Conservation (phyloP, 164 flowering plant species). For the Nelumbo lutea region DNA sequence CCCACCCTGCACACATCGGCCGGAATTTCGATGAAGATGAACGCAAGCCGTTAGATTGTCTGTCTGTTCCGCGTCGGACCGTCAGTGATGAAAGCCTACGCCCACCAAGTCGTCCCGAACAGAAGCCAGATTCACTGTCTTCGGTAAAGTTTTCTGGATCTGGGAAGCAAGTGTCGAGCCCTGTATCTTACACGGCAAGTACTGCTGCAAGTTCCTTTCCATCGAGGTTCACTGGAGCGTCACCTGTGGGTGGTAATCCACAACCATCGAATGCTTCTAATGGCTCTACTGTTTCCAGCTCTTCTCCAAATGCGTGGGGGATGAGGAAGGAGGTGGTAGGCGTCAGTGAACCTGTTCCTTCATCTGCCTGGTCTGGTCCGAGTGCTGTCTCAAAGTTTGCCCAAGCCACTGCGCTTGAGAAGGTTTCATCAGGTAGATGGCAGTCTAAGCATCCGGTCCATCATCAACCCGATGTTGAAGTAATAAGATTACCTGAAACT, state of each 20-base stretch:
- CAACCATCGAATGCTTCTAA: conserved; percentile 23
- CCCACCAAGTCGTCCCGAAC: conserved; percentile 28
- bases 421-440: conserved; percentile 92
- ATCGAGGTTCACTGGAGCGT: conserved; percentile 26
- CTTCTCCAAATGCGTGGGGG: conserved; percentile 68
- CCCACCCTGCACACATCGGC: conserved; percentile 49
- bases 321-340: conserved; percentile 49
- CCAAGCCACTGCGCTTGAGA: conserved; percentile 89
- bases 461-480: conserved; percentile 47
- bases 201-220: conserved; percentile 18
- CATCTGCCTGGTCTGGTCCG: conserved; percentile 40
- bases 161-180: conserved; percentile 15
- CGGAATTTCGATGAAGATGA: conserved; percentile 95
- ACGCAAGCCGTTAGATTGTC: conserved; percentile 82
- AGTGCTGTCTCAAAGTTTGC: conserved; percentile 57
- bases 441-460: conserved; percentile 50
- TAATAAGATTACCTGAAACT: conserved; percentile 30
- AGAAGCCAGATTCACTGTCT: conserved; percentile 31
- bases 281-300: conserved; percentile 22
- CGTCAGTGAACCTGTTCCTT: conserved; percentile 31
- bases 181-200: conserved; percentile 21
- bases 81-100: conserved; percentile 55
- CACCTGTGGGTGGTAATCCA: conserved; percentile 24
- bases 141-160: conserved; percentile 18
- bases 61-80: conserved; percentile 46